Evolutionary conservation across 2,329 filamentous ascomycete genomes (phyloP), one percentile per base, ranked within the genome.

Genomic region (Exophiala sideris): DNA sequence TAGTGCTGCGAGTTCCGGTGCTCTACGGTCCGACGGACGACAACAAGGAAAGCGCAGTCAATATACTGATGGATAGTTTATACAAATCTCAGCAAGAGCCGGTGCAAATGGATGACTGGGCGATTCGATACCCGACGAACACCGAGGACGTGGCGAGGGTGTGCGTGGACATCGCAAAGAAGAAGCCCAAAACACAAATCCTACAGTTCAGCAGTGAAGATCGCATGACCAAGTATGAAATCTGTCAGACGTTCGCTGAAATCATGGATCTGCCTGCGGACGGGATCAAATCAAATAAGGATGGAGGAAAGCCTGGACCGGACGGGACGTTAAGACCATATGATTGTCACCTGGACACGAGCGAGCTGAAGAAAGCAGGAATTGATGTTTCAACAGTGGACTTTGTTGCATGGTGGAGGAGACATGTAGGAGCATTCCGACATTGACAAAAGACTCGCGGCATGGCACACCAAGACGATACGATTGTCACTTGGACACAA

Each of bases 191-290:
- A 36, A 91, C 91, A 0, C 74, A 67, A 24, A 81, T 91, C 40
- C 77, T 96, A 14, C 91, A 96, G 50, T 95, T 95, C 72, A 89
- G 87, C 2, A 90, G 89, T 42, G 89, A 96, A 71, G 88, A 95
- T 63, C 82, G 79, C 61, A 88, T 86, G 77, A 96, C 91, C 44
- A 96, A 96, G 74, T 95, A 91, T 70, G 85, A 92, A 69, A 95
- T 96, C 52, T 91, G 88, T 68, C 75, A 89, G 71, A 73, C 80
- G 8, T 85, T 96, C 66, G 87, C 84, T 3, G 84, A 90, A 55
- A 89, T 95, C 54, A 84, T 95, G 79, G 89, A 86, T 0, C 68
- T 95, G 51, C 79, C 87, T 9, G 76, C 86, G 16, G 81, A 83
- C 44, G 80, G 81, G 6, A 85, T 96, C 70, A 78, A 82, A 64